Evolutionary conservation across 2,329 filamentous ascomycete genomes (phyloP), one percentile per base, ranked within the genome.

Genomic region (Alternaria tenuissima): DNA sequence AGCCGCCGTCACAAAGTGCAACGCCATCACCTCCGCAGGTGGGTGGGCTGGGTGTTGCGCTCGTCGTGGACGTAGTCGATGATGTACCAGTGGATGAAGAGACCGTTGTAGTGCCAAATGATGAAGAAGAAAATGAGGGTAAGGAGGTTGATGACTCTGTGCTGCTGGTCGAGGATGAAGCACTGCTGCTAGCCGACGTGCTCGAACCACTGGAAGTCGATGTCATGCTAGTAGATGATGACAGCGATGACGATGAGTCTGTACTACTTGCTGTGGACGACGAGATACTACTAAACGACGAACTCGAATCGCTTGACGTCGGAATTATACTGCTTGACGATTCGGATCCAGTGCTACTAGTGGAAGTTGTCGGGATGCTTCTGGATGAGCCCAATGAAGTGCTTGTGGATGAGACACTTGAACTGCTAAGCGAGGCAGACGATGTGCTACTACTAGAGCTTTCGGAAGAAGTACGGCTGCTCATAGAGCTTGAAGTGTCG

Each of bases 1-100:
- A 78, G n/a, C 49, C 52, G 3, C 66, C 69, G 24, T 63, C 51
- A 64, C 72, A 76, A 36, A 65, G 58, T 4, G 38, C 41, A 18
- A 66, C 46, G 32, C 59, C 67, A 8, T 55, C 54, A 16, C 62
- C 65, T 28, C 53, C 61, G 54, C 70, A 73, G 22, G 61, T 39
- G 16, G 60, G 56, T 2, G 61, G 57, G 18, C 48, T 57, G 20
- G 49, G 24, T 5, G 52, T 60, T 12, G 61, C 46, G 42, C 38
- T 59, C n/a, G 41, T 47, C 3, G 55, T 36, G 16, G 42, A 49
- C 12, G 41, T 47, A 7, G 28, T 34, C 8, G 57, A 42, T 34
- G 58, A 59, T 8, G 57, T 38, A n/a, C 47, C 48, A 3, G 54
- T 39, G 2, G 54, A 57, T 7, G 43, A 55, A 11, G 62, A 59